phyloP scores from a whole-genome alignment of 306 rosid genomes.

The Styphnolobium japonicum region DNA sequence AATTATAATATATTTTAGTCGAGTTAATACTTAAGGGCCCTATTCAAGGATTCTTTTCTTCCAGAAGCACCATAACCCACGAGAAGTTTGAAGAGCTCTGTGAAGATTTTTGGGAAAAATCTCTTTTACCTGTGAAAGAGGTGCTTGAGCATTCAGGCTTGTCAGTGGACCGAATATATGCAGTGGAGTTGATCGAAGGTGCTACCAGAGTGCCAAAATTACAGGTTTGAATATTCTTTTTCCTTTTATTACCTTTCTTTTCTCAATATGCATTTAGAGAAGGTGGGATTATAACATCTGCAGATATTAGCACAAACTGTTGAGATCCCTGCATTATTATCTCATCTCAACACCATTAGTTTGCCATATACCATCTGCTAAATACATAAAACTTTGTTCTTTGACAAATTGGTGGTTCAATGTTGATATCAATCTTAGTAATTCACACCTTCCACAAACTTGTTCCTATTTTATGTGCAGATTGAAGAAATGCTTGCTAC shows the following conservation, averaged over 20 bases:
- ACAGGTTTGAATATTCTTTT: constrained; percentile 65
- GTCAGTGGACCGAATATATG: constrained; percentile 65
- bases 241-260: background rate
- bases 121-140: constrained; percentile 76
- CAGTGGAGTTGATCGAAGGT: constrained; percentile 96
- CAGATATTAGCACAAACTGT: background rate
- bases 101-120: constrained; percentile 87
- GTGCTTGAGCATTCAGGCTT: constrained; percentile 71
- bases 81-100: constrained; percentile 96
- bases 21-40: background rate
- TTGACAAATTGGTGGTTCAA: background rate
- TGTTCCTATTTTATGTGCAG: background rate
- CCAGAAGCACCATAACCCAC: constrained; percentile 89
- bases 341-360: background rate
- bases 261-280: constrained; percentile 11
- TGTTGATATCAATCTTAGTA: constrained; percentile 9
- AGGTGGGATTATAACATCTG: constrained; percentile 17
- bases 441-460: background rate
- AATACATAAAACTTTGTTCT: background rate
- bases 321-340: background rate
- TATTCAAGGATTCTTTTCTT: constrained; percentile 24
- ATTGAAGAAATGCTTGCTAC: background rate
- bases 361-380: constrained; percentile 13
- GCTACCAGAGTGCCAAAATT: constrained; percentile 94
- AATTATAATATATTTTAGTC: background rate